Evolutionary conservation across 225 moss, liverwort and hornwort species (phyloP).

Genomic region (Pleurozium schreberi): DNA sequence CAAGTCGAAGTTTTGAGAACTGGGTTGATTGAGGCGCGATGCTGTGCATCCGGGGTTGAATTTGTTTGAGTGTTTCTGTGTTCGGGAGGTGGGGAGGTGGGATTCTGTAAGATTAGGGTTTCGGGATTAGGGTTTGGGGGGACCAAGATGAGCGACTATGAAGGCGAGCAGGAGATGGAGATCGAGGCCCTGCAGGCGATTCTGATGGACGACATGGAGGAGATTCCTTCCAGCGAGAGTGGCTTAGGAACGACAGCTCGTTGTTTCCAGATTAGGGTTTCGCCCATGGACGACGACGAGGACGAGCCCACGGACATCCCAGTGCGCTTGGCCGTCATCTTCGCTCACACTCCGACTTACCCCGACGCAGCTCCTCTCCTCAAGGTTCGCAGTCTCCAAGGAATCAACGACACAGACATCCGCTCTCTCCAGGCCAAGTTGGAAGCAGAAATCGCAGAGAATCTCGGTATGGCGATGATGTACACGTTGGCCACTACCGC

Average conservation of each 20-base stretch:
- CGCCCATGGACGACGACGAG: slow-evolving; percentile 93
- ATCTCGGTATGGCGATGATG: slow-evolving; percentile 99
- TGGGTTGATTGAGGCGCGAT: background rate
- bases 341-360: slow-evolving; percentile 81
- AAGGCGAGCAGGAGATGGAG: slow-evolving; percentile 92
- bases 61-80: background rate
- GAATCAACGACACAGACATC: slow-evolving; percentile 60
- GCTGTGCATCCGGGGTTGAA: background rate
- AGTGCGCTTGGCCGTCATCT: slow-evolving; percentile 79
- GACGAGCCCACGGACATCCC: slow-evolving; percentile 95
- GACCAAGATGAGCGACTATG: slow-evolving; percentile 53
- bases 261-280: slow-evolving; percentile 89
- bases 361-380: slow-evolving; percentile 82
- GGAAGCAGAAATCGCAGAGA: slow-evolving; percentile 49
- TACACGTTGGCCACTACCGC: slow-evolving; percentile 75
- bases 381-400: slow-evolving; percentile 64
- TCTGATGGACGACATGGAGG: slow-evolving; percentile 89
- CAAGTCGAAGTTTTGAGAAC: background rate
- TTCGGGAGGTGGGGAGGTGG: background rate
- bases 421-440: slow-evolving; percentile 50
- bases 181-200: slow-evolving; percentile 89
- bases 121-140: background rate
- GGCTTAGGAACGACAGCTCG: slow-evolving; percentile 61
- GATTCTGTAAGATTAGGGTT: background rate
- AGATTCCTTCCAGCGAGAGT: slow-evolving; percentile 54